Evolutionary conservation across 2,329 filamentous ascomycete genomes (phyloP), one percentile per base, ranked within the genome.

Genomic region (Microsporum ferrugineum): DNA sequence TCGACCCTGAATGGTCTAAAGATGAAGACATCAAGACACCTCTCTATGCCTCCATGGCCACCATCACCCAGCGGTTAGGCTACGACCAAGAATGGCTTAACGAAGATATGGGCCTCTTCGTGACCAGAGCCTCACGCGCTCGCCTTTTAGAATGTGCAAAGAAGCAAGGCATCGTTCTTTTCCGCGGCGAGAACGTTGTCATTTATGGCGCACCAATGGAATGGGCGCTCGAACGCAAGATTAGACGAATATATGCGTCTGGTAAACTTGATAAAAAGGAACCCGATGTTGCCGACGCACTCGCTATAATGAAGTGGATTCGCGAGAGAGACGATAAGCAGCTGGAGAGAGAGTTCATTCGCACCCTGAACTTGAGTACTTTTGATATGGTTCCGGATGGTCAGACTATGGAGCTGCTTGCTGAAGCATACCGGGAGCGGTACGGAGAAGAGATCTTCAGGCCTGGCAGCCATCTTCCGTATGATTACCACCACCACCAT

Each of bases 21-120:
- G 71, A 73, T 59, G 66, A 69, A 12, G 71, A 72, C 34, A 68
- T 72, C 55, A 67, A 70, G 58, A 64, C 61, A n/a, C 65, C 71
- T 2, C 60, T 72, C 12, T 65, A 66, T 39, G 61, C 64, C 17
- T 66, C 69, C 3, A 58, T 62, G 47, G 29, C 2, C 7, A 33
- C 4, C 1, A 56, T 63, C 8, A 43, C 58, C 10, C 12, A 36
- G 5, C 33, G 59, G 5, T 49, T 65, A 8, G 27, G 27, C 31
- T 61, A 41, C 33, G 58, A 33, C 23, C 17, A 45, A 12, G 8
- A 57, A 14, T 65, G 63, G 63, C 60, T 62, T 10, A 62, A 63
- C 31, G 62, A 62, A 17, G 39, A 60, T 14, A 51, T 62, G 36
- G 14, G 53, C 3, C 27, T 61, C 33, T 63, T 62, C 6, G 17